Percentiles rank a stretch among this genome's conserved stretches.
phyloP scores from a whole-genome alignment of 208 protist genomes.

The Leishmania arabica region DNA sequence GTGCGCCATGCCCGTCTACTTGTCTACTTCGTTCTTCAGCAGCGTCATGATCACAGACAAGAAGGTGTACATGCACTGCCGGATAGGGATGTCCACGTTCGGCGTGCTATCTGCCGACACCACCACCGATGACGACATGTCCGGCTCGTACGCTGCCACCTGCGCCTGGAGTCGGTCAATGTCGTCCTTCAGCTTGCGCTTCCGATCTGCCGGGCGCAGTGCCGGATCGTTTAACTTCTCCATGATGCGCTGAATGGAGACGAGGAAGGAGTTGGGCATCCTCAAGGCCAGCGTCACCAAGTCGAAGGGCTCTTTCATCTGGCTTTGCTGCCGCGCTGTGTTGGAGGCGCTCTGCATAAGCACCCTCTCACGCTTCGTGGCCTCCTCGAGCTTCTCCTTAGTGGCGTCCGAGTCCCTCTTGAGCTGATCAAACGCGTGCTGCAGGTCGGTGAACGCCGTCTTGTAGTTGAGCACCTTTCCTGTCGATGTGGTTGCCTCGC shows the following conservation, averaged over 20 bases:
- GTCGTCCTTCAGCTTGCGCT: conserved; percentile 16
- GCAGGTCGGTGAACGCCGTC: conserved; percentile 34
- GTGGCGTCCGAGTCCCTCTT: conserved; percentile 35
- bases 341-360: not conserved
- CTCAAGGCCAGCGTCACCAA: conserved; percentile 12
- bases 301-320: conserved; percentile 34
- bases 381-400: conserved; percentile 30
- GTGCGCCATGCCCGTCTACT: not conserved
- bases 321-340: conserved; percentile 8
- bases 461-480: conserved; percentile 48
- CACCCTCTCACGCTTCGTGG: conserved; percentile 12
- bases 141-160: conserved; percentile 14
- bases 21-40: conserved; percentile 6
- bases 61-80: conserved; percentile 15
- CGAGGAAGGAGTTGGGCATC: conserved; percentile 12
- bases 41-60: conserved; percentile 12
- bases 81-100: conserved; percentile 20
- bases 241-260: conserved; percentile 9
- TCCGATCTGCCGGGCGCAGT: conserved; percentile 20
- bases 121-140: not conserved
- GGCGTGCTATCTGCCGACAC: not conserved
- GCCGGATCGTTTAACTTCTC: conserved; percentile 26
- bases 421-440: conserved; percentile 28
- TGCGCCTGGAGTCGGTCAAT: conserved; percentile 15
- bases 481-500: conserved; percentile 24